phyloP scores from a whole-genome alignment of 805 yeast genomes.

The Diddensiella transvaalensis region DNA sequence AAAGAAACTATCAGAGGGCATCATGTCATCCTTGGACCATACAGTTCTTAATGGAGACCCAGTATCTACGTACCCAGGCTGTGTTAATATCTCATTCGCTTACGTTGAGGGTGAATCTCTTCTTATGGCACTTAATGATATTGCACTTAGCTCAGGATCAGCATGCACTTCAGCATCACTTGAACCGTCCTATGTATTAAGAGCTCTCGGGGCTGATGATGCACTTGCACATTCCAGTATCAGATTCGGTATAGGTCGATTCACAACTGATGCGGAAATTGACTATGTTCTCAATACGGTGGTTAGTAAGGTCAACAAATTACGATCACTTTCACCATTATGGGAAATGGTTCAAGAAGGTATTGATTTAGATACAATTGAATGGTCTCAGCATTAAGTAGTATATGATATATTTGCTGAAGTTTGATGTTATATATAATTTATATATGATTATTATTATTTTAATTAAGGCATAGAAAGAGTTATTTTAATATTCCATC shows the following conservation, averaged over 20 bases:
- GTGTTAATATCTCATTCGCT: constrained; percentile 95
- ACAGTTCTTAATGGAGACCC: constrained; percentile 87
- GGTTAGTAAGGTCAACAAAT: constrained; percentile 80
- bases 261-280: constrained; percentile 93
- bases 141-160: constrained; percentile 93
- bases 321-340: constrained; percentile 88
- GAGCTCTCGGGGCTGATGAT: constrained; percentile 96
- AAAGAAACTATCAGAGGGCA: constrained; percentile 63
- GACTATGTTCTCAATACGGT: constrained; percentile 92
- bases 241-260: constrained; percentile 94
- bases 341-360: constrained; percentile 99
- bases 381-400: constrained; percentile 91
- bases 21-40: constrained; percentile 79
- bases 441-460: neutral
- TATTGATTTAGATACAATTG: constrained; percentile 86
- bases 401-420: neutral
- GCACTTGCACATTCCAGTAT: constrained; percentile 98
- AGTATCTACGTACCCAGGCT: constrained; percentile 76
- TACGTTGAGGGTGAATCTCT: constrained; percentile 97
- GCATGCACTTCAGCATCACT: constrained; percentile 98
- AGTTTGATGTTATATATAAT: neutral
- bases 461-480: too few relatives aligned
- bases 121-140: constrained; percentile 95
- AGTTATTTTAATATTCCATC: too few relatives aligned
- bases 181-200: constrained; percentile 95